Evolutionary conservation across 306 rosid genomes (phyloP), one percentile per base, ranked within the genome.

Genomic region (Abrus pulchellus): DNA sequence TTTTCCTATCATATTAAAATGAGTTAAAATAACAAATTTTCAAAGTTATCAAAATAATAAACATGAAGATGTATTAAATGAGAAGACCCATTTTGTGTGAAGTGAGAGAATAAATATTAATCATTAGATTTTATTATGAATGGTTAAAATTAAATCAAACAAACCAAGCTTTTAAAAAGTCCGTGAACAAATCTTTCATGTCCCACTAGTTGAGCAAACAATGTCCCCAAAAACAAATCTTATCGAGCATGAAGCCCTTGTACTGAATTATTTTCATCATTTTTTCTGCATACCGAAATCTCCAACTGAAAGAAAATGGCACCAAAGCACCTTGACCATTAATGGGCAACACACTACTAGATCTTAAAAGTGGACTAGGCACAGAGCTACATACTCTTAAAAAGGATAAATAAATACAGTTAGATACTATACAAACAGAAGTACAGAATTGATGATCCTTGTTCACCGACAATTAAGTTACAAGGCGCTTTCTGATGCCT

Each of bases 341-440:
- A 33, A 38, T 20, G 43, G n/a, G 6, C 52, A 65, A 11, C 75
- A 2, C 69, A 9, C 49, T n/a, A 63, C 0, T 5, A 40, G 12
- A 73, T 40, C 12, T 28, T 28, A 48, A 63, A 72, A 4, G 54
- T 50, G 43, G 7, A 71, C 40, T 0, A 30, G 9, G 47, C 40
- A 62, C 13, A 43, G 45, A 47, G 20, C 43, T 50, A 13, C 47
- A 76, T 5, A 68, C 7, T 60, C 48, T 33, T 66, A 28, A 10
- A 55, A 29, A 56, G 72, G 20, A 20, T 20, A 20, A 20, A 7
- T 77, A 38, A 74, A 72, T 38, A 49, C 67, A 53, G 75, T 76
- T 55, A 53, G 80, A 66, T 76, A 59, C 66, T 80, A 80, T 76
- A 83, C 85, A 86, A 52, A 61, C 43, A 52, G 36, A 54, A 68